phyloP scores from a whole-genome alignment of 495 filamentous ascomycete genomes.

The Bacidia gigantensis region DNA sequence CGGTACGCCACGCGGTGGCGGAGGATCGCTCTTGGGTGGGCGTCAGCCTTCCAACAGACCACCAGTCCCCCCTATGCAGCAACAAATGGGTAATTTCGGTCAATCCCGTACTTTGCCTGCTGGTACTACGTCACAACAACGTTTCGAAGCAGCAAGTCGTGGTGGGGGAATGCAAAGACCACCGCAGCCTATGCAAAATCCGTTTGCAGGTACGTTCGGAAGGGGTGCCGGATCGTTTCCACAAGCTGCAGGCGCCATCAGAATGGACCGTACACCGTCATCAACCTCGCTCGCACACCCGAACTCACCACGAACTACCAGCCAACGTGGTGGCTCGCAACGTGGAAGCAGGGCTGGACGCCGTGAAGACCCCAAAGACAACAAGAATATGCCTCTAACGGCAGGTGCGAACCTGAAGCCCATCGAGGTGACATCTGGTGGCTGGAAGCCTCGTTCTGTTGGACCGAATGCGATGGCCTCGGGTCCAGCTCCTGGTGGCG shows the following conservation, averaged over 20 bases:
- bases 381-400: constrained; percentile 78
- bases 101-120: constrained; percentile 43
- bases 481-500: constrained; percentile 40
- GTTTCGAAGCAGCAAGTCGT: constrained; percentile 32
- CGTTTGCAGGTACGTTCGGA: constrained; percentile 42
- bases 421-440: constrained; percentile 50
- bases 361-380: constrained; percentile 38
- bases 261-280: constrained; percentile 41
- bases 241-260: constrained; percentile 30
- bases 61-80: constrained; percentile 17
- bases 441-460: constrained; percentile 85
- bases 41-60: constrained; percentile 33
- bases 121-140: constrained; percentile 52
- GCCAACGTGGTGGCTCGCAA: constrained; percentile 36
- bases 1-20: constrained; percentile 51
- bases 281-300: constrained; percentile 38
- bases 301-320: constrained; percentile 39
- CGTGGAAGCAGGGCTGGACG: constrained; percentile 44
- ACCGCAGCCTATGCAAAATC: constrained; percentile 35
- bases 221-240: constrained; percentile 51
- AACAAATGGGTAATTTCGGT: constrained; percentile 58
- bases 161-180: constrained; percentile 20
- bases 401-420: constrained; percentile 66
- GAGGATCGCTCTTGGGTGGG: constrained; percentile 38
- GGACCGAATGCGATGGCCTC: constrained; percentile 29